phyloP scores from a whole-genome alignment of 257 asterid species.

The Nyctanthes arbortristis region DNA sequence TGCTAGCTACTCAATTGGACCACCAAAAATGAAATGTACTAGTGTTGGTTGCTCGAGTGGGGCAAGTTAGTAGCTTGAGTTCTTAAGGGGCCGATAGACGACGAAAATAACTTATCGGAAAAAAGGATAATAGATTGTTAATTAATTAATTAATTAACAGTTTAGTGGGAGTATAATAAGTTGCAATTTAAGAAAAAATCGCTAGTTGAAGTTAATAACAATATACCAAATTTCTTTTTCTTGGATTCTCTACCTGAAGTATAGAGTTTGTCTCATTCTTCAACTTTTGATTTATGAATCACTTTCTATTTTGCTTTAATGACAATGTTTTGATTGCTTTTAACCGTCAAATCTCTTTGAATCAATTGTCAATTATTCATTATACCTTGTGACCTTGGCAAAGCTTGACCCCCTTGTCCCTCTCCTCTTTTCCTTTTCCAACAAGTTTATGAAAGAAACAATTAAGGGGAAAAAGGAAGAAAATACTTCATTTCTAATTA shows the following conservation, averaged over 20 bases:
- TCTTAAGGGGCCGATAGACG: too few relatives aligned
- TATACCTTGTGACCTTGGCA: not conserved
- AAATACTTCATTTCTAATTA: not conserved
- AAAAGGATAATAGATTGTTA: not conserved
- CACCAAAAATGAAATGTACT: not conserved
- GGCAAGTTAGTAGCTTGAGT: too few relatives aligned
- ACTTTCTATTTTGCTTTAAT: conserved; percentile 4
- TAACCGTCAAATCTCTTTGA: not conserved
- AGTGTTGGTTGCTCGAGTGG: too few relatives aligned
- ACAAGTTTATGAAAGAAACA: not conserved
- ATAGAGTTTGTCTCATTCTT: not conserved
- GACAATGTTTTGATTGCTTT: not conserved
- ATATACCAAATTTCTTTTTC: not conserved
- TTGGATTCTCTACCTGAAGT: not conserved
- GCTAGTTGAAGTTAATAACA: not conserved
- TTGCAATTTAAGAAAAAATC: conserved; percentile 1
- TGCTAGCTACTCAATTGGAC: not conserved
- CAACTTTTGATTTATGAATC: not conserved
- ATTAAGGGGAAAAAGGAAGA: too few relatives aligned
- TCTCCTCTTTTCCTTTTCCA: conserved; percentile 6
- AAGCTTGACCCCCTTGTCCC: not conserved
- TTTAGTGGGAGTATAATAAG: not conserved
- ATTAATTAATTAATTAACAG: not conserved
- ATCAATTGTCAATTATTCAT: conserved; percentile 1
- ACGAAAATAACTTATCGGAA: too few relatives aligned